Evolutionary conservation across 1,284 basidiomycete genomes (phyloP).

Genomic region (Sporisorium graminicola): DNA sequence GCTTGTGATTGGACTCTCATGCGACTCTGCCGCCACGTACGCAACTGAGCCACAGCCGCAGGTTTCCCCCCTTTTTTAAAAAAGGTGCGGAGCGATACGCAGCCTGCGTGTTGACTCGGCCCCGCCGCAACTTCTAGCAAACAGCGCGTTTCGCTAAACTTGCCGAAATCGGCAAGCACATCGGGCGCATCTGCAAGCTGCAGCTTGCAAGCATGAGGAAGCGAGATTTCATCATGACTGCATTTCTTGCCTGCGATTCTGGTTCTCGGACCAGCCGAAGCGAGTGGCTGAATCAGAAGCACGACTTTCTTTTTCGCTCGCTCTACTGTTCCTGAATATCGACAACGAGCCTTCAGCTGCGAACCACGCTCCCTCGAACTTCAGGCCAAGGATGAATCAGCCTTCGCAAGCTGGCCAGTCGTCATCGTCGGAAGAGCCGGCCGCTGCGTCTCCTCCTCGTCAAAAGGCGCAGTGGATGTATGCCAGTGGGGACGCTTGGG

Average conservation of each 20-base stretch:
- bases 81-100: constrained; percentile 5
- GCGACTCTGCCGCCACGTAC: constrained; percentile 6
- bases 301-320: background rate
- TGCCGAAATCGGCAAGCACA: background rate
- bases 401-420: constrained; percentile 8
- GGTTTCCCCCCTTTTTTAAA: background rate
- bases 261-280: background rate
- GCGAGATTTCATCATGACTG: constrained; percentile 2
- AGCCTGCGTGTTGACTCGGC: background rate
- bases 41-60: constrained; percentile 1
- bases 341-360: background rate
- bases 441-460: constrained; percentile 16
- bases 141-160: constrained; percentile 1
- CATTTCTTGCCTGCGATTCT: background rate
- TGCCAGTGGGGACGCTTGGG: constrained; percentile 60
- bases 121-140: background rate
- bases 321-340: background rate
- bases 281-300: background rate
- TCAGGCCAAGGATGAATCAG: constrained; percentile 17
- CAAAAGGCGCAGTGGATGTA: constrained; percentile 63
- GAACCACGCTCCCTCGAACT: background rate
- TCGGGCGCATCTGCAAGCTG: constrained; percentile 4
- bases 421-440: background rate
- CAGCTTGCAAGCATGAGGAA: background rate
- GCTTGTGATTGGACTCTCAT: constrained; percentile 5